Evolutionary conservation across 495 filamentous ascomycete species (phyloP).

Genomic region (Daldinia grandis): DNA sequence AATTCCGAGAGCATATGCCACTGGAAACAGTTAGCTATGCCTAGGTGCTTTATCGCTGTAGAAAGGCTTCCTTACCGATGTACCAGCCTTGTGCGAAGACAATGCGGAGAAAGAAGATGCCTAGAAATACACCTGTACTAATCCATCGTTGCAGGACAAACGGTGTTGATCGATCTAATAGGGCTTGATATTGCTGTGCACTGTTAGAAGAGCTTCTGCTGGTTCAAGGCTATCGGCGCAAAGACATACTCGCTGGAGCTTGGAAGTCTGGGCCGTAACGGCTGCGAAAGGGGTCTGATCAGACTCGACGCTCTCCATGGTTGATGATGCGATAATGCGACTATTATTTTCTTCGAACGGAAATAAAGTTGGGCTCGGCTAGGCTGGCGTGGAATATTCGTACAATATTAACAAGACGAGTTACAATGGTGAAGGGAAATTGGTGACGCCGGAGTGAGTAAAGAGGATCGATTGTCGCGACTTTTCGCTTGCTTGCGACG

Average conservation of each 20-base stretch:
- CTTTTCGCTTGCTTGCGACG: conserved; percentile 39
- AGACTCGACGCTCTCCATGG: conserved; percentile 81
- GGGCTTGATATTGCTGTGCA: conserved; percentile 90
- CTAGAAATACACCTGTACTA: conserved; percentile 74
- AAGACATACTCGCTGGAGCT: conserved; percentile 53
- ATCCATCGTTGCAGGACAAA: conserved; percentile 89
- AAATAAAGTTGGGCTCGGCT: background rate
- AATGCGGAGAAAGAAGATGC: conserved; percentile 87
- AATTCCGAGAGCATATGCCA: conserved; percentile 97
- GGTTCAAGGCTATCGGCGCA: conserved; percentile 4
- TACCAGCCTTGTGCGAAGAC: conserved; percentile 97
- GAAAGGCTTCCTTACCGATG: conserved; percentile 73
- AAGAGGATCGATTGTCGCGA: conserved; percentile 31
- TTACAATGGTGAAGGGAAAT: conserved; percentile 32
- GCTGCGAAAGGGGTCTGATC: conserved; percentile 85
- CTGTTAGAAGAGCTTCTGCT: conserved; percentile 7
- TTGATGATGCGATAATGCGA: conserved; percentile 21
- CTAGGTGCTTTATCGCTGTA: background rate
- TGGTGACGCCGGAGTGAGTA: conserved; percentile 12
- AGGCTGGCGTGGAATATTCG: background rate
- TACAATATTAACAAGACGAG: background rate
- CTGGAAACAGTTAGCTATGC: conserved; percentile 56
- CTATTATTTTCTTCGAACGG: background rate
- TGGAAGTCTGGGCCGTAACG: conserved; percentile 82
- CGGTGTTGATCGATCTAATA: conserved; percentile 90